Base-by-base conservation (phyloP, 2,329 filamentous ascomycete genomes). In the Colletotrichum melonis region DNA sequence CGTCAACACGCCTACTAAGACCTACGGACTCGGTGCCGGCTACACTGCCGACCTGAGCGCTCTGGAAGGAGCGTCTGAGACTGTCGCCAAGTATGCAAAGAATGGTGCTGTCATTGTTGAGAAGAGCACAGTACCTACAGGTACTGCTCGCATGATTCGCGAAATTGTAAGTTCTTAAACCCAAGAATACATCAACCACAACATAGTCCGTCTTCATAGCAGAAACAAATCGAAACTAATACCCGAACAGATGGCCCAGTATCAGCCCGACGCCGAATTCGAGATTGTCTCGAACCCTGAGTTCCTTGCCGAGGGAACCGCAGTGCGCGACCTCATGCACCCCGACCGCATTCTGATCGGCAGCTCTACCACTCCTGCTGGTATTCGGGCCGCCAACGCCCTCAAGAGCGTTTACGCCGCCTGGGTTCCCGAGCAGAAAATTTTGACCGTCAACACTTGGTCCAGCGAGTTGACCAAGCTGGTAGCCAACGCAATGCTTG, bases 221-320 rank as follows among this genome's bases (percentile, higher is more conserved):
- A 19, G 22, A 11, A 24, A n/a, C 9, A 52, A 1, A 35, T 5
- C 8, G 38, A 24, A 2, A 28, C 63, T 74, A 55, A 74, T n/a
- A 26, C 5, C 7, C 4, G 3, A 38, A 5, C 28, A 91, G 88
- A 85, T 91, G 76, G 84, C 86, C 63, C 86, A 88, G 76, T 88
- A 90, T 77, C 89, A 90, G 14, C 92, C 92, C 1, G 88, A 88
- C 22, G 86, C 91, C 14, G 87, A 88, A 74, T 95, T 95, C 79
- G 92, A 95, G 79, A 90, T 95, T 68, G 88, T 95, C 30, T 95
- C 93, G 58, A 95, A 95, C 82, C 94, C 94, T 6, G 94, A 96
- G 80, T 96, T 95, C 79, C 85, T 96, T 56, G 92, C 94, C 30
- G 93, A 94, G 76, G 94, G 94, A 65, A 94, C 92, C 4, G 93